Evolutionary conservation across 257 asterid genomes (phyloP).

Genomic region (Petrea volubilis): DNA sequence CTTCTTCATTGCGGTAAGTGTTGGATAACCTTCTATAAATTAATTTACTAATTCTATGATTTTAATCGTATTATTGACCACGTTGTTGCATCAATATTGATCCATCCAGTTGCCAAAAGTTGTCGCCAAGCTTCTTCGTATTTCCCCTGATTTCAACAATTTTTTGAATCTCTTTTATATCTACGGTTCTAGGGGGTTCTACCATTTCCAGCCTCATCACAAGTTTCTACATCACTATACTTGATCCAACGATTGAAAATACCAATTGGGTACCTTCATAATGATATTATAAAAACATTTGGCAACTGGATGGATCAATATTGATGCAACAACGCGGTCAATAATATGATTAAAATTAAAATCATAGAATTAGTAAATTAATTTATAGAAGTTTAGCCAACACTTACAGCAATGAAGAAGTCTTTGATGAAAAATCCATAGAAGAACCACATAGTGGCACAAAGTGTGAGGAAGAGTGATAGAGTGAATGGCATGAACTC

Average conservation of each 20-base stretch:
- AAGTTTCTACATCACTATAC: too few species aligned
- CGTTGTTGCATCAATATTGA: not conserved
- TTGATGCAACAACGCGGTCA: not conserved
- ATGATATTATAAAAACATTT: too few species aligned
- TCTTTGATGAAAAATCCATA: conserved; percentile 64
- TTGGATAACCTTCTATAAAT: too few species aligned
- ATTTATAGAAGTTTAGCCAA: too few species aligned
- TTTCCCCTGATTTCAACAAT: too few species aligned
- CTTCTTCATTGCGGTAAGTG: conserved; percentile 69
- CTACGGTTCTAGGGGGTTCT: too few species aligned
- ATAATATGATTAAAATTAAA: not conserved
- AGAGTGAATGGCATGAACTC: conserved; percentile 72
- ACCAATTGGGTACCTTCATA: too few species aligned
- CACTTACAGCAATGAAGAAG: conserved; percentile 69
- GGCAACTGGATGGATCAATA: conserved; percentile 51
- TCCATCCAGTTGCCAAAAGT: conserved; percentile 61
- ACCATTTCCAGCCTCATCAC: too few species aligned
- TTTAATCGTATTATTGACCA: not conserved
- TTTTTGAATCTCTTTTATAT: too few species aligned
- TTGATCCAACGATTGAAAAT: too few species aligned
- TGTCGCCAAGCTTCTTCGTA: too few species aligned
- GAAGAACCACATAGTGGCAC: conserved; percentile 71
- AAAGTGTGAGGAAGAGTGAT: conserved; percentile 63
- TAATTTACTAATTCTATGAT: not conserved
- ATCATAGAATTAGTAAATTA: not conserved